Conservation (phyloP, 2,329 filamentous ascomycete genomes). For the Fusarium phyllophilum region DNA sequence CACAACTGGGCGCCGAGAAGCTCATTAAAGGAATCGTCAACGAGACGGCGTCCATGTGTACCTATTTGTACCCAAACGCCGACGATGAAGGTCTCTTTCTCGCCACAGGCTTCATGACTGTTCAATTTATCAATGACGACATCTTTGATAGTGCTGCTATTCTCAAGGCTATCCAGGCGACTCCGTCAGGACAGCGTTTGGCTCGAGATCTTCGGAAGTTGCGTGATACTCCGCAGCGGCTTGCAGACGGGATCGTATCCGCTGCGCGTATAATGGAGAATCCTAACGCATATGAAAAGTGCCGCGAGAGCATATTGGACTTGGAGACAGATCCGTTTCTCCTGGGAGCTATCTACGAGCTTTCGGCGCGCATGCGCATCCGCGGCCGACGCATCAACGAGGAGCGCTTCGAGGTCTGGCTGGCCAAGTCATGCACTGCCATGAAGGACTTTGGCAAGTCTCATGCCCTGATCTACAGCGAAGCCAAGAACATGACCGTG, state of each 20-base stretch:
- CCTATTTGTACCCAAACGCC: not conserved
- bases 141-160: not conserved
- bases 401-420: not conserved
- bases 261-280: not conserved
- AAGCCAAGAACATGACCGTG: not conserved
- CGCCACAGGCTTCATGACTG: not conserved
- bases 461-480: not conserved
- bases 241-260: fast-evolving
- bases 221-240: not conserved
- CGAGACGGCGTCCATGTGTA: not conserved
- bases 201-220: not conserved
- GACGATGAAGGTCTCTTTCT: not conserved
- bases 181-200: fast-evolving
- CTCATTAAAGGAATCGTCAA: not conserved
- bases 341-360: fast-evolving
- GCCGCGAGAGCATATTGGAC: fast-evolving
- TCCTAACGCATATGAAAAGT: fast-evolving
- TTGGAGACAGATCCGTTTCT: not conserved
- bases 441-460: not conserved
- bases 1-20: not conserved
- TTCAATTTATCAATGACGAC: not conserved
- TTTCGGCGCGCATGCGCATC: not conserved
- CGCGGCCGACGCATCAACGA: not conserved
- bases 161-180: not conserved
- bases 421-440: not conserved